Evolutionary conservation across 2,329 filamentous ascomycete genomes (phyloP), one percentile per base, ranked within the genome.

Genomic region (Byssoonygena ceratinophila): DNA sequence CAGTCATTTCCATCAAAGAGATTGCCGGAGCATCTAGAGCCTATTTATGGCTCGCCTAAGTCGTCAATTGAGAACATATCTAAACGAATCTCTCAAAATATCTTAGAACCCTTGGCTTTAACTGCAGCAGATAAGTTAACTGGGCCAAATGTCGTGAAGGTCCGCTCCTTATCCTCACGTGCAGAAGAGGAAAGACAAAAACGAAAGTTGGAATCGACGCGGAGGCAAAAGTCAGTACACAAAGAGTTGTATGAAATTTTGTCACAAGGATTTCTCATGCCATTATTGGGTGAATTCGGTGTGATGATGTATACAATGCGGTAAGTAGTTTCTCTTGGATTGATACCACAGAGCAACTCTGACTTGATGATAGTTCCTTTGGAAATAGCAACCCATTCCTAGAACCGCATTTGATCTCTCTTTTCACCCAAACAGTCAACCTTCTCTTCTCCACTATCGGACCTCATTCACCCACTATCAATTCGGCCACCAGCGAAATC

Each of bases 351-450:
- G 61, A 60, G 65, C 65, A 3, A 60, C 65, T 12, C 70, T 73
- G 31, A 71, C 6, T 66, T 71, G 6, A 5, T 31, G 25, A 25
- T 39, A 56, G 57, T 16, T 55, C 58, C 27, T 57, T 54, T 46
- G 59, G 55, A 5, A 55, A 64, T 2, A 67, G 75, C 45, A 80
- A 81, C 47, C 77, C 89, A 46, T 76, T 88, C 56, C 79, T 87
- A 47, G 81, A 88, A 39, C 83, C 88, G 0, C 79, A 85, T 54
- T 76, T 96, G 4, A 78, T 97, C 0, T 76, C 83, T 0, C 78
- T 89, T 7, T 92, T 88, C 66, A 72, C 97, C 31, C 90, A 94
- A 66, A 98, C 92, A 0, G 75, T 97, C 0, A 84, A 85, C 0
- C 74, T 98, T 6, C 73, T 95, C 31, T 71, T 97, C 43, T 84